Evolutionary conservation across 805 yeast genomes (phyloP).

Genomic region (Kluyveromyces siamensis): DNA sequence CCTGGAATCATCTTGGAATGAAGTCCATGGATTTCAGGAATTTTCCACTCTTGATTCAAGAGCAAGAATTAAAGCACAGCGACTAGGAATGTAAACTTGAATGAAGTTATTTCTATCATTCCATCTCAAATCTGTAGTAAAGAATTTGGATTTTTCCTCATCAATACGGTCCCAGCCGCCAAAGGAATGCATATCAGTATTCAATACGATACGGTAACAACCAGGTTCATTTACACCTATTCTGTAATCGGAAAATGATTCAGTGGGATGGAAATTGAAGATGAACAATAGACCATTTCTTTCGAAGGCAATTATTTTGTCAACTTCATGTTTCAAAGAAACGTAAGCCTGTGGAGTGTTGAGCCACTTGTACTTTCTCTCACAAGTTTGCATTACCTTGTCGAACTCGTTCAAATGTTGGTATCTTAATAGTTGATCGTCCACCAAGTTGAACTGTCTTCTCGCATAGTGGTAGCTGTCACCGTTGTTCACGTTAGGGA

Average conservation of each 20-base stretch:
- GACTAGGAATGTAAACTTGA: conserved; percentile 73
- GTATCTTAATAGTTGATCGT: conserved; percentile 74
- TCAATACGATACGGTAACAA: conserved; percentile 60
- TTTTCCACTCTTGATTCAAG: conserved; percentile 8
- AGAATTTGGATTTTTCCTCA: conserved; percentile 41
- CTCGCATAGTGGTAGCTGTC: conserved; percentile 91
- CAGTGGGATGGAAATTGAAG: conserved; percentile 83
- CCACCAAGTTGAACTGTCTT: conserved; percentile 82
- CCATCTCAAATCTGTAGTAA: conserved; percentile 74
- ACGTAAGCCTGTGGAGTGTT: conserved; percentile 69
- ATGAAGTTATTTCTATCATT: conserved; percentile 66
- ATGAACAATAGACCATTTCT: conserved; percentile 77
- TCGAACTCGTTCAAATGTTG: conserved; percentile 75
- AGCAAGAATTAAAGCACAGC: conserved; percentile 60
- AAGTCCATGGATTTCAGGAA: background rate
- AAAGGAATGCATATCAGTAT: conserved; percentile 58
- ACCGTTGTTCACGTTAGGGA: conserved; percentile 83
- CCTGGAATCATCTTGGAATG: background rate
- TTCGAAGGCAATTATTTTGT: conserved; percentile 83
- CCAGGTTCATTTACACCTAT: conserved; percentile 85
- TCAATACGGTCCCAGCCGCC: conserved; percentile 81
- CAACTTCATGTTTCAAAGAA: conserved; percentile 79
- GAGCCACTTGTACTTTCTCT: conserved; percentile 64
- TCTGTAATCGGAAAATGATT: conserved; percentile 78
- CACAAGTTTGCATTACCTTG: conserved; percentile 71